Evolutionary conservation across 2,329 filamentous ascomycete species (phyloP).

Genomic region (Hirsutella thompsonii): DNA sequence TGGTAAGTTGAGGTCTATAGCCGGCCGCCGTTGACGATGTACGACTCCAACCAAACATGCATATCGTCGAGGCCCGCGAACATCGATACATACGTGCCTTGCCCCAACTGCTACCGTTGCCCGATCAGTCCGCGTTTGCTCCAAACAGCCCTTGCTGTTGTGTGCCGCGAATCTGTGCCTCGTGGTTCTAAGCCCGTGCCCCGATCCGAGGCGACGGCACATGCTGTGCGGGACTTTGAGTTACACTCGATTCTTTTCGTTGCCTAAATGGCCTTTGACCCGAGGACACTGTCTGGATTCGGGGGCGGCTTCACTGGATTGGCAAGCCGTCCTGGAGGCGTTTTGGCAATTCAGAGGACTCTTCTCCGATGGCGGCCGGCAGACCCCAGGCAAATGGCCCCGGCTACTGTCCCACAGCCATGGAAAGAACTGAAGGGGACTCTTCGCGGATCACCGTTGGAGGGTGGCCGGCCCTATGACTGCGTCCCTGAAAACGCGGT

Average conservation of each 20-base stretch:
- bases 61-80: neutral
- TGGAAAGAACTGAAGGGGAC: no score
- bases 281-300: no score
- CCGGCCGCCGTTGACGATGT: neutral
- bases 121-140: neutral
- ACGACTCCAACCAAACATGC: neutral
- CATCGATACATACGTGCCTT: neutral
- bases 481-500: no score
- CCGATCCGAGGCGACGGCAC: neutral
- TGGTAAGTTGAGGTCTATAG: neutral
- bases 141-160: neutral
- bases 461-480: no score
- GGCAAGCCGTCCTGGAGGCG: no score
- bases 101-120: neutral
- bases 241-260: neutral
- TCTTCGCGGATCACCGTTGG: no score
- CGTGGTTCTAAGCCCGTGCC: neutral
- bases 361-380: no score
- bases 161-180: neutral
- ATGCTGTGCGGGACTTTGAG: neutral
- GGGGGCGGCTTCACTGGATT: no score
- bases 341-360: no score
- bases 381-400: no score
- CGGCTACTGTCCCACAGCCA: no score
- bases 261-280: no score